phyloP scores from a whole-genome alignment of 345 rosid species.

The Psidium guajava region DNA sequence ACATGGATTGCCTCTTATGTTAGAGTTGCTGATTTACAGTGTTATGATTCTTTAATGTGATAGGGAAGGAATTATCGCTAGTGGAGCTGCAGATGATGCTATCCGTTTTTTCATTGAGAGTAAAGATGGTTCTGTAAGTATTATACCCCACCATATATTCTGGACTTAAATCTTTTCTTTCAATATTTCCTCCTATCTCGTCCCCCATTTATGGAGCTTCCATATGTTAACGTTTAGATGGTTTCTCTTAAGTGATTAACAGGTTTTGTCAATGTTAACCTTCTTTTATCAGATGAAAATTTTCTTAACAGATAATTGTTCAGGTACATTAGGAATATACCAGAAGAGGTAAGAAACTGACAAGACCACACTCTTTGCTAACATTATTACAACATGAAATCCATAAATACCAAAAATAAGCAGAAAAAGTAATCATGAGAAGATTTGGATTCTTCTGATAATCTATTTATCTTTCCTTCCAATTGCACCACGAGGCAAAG shows the following conservation, averaged over 20 bases:
- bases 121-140: constrained; percentile 50
- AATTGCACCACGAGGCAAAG: not conserved
- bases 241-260: not conserved
- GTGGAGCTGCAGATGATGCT: constrained; percentile 95
- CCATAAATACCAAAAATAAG: not conserved
- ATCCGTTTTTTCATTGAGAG: constrained; percentile 57
- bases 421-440: not conserved
- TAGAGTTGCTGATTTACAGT: not conserved
- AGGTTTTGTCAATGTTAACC: not conserved
- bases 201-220: not conserved
- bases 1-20: not conserved
- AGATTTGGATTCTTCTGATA: not conserved
- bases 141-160: not conserved
- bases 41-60: constrained; percentile 2
- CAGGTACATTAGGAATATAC: not conserved
- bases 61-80: constrained; percentile 79
- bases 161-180: not conserved
- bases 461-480: not conserved
- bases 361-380: not conserved
- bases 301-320: not conserved
- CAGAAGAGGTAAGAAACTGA: not conserved
- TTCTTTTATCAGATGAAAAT: not conserved
- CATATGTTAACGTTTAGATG: not conserved
- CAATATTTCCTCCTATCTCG: not conserved
- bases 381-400: not conserved